phyloP scores from a whole-genome alignment of 441 rosid genomes.

The Flueggea neowawraea region DNA sequence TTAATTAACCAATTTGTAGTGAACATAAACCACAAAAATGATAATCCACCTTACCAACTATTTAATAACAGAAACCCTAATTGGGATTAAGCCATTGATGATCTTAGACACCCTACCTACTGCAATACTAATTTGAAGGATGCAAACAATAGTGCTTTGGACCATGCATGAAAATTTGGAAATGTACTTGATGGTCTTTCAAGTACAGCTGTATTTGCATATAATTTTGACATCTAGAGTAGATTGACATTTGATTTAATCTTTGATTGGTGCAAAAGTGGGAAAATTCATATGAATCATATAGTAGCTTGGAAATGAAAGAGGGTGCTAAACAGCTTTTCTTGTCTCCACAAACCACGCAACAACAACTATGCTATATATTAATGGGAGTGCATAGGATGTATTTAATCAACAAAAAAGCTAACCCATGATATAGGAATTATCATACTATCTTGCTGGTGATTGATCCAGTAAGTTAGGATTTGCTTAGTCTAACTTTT shows the following conservation, averaged over 20 bases:
- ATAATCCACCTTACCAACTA: slow-evolving; percentile 15
- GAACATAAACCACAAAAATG: background rate
- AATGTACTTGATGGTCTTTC: background rate
- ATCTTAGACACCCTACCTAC: background rate
- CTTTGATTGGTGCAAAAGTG: background rate
- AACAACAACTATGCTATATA: too few relatives aligned
- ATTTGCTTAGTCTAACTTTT: too few relatives aligned
- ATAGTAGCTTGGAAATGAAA: background rate
- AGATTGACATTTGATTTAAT: background rate
- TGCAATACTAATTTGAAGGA: background rate
- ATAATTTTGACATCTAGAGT: background rate
- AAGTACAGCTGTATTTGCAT: background rate
- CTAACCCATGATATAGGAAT: too few relatives aligned
- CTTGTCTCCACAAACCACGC: too few relatives aligned
- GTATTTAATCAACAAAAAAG: too few relatives aligned
- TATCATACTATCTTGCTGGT: too few relatives aligned
- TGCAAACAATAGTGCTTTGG: background rate
- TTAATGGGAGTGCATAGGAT: too few relatives aligned
- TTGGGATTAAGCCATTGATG: background rate
- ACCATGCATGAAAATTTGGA: background rate
- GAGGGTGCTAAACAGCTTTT: background rate
- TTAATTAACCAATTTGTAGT: too few relatives aligned
- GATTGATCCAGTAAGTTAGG: too few relatives aligned
- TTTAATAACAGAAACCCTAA: background rate
- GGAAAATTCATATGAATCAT: background rate